Conservation (phyloP, 179 eudicot genomes). For the Actinidia arguta region DNA sequence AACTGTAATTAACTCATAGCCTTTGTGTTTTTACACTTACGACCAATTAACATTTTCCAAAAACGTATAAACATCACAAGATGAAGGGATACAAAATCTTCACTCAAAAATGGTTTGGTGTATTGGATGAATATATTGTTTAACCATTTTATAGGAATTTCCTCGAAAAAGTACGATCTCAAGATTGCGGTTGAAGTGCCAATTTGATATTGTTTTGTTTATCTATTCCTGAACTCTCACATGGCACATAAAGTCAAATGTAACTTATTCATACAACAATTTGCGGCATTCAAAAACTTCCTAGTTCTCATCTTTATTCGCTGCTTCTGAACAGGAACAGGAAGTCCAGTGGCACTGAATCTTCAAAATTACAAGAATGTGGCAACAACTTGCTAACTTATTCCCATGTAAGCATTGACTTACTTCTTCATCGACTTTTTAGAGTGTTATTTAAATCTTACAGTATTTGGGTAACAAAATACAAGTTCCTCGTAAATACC, state of each 20-base stretch:
- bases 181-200: background rate
- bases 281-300: background rate
- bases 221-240: background rate
- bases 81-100: background rate
- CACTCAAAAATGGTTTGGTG: conserved; percentile 7
- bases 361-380: conserved; percentile 23
- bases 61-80: background rate
- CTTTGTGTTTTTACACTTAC: too few species aligned
- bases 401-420: conserved; percentile 36
- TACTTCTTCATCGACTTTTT: background rate
- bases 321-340: conserved; percentile 28
- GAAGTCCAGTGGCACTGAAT: conserved; percentile 16
- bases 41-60: too few species aligned
- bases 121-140: conserved; percentile 4
- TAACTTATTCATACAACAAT: background rate
- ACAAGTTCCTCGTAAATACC: background rate
- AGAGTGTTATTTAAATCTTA: background rate
- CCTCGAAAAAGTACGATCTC: background rate
- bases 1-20: background rate
- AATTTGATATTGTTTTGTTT: background rate
- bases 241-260: background rate
- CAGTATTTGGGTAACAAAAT: background rate
- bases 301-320: conserved; percentile 14
- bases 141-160: background rate
- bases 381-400: conserved; percentile 18